Evolutionary conservation across 2,329 filamentous ascomycete species (phyloP), one percentile per base, ranked within the genome.

Genomic region (Penicillium sp.): DNA sequence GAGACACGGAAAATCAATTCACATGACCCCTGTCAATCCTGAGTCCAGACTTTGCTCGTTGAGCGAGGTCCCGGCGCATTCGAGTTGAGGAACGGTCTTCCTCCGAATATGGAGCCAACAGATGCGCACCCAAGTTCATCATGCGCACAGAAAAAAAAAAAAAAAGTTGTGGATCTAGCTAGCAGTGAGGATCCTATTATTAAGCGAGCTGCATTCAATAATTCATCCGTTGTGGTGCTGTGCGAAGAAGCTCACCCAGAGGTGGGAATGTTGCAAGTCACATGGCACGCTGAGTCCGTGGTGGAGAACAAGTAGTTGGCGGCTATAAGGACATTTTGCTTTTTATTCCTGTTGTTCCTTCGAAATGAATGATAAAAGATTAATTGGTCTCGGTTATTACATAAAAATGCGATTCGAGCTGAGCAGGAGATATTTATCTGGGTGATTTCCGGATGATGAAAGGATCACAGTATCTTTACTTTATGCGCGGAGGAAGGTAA

Each of bases 21-120:
- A 58, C 56, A 51, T 58, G 56, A 58, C 56, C 38, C 23, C 56
- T 51, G 56, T 21, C 38, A 58, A 38, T 58, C 35, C 11, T 17
- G 47, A 52, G 47, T 58, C 56, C 47, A 58, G 56, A 23, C 47
- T 46, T 29, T 51, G 38, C 31, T 19, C 21, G 19, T 45, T 26
- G 30, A 17, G 26, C 21, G 55, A 35, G 44, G 46, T 29, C 45
- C 48, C 26, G 21, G 56, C 41, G 47, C 15, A 26, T 51, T 26
- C 21, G 45, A 19, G 35, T 15, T 51, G 41, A 15, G 11, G n/a
- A 17, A 23, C 47, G 56, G 56, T 23, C 38, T 58, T 58, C n/a
- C 23, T 52, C 47, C 56, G 47, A 58, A 17, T n/a, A 17, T 49
- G 31, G n/a, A 41, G 23, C 31, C 55, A 41, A 21, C 15, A 55